Conservation (phyloP, 2,329 filamentous ascomycete species). For the Verticillium klebahnii region DNA sequence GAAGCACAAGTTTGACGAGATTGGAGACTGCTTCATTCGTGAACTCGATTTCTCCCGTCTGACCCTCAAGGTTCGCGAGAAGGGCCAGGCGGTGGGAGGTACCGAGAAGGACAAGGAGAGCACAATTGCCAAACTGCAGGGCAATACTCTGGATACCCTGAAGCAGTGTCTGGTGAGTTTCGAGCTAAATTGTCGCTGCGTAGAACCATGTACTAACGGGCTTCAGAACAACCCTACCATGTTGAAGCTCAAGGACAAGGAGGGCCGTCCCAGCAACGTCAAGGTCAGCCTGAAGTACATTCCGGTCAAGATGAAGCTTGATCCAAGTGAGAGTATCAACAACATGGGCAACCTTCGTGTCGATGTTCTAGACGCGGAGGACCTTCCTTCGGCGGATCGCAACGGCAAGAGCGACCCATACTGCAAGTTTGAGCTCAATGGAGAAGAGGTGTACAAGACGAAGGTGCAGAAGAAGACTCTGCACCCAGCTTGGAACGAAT, state of each 20-base stretch:
- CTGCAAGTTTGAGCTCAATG: constrained; percentile 90
- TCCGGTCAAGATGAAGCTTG: constrained; percentile 87
- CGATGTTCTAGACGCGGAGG: constrained; percentile 80
- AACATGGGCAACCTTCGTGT: constrained; percentile 95
- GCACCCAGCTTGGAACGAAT: constrained; percentile 92
- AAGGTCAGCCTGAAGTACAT: constrained; percentile 94
- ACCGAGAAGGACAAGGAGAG: constrained; percentile 68
- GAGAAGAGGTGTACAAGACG: constrained; percentile 88
- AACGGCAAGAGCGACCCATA: constrained; percentile 98
- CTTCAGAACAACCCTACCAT: constrained; percentile 82
- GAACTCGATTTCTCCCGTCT: constrained; percentile 96
- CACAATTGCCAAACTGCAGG: constrained; percentile 75
- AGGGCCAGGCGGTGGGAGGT: constrained; percentile 60
- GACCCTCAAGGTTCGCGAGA: constrained; percentile 80
- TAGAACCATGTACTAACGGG: background rate
- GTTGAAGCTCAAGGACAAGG: constrained; percentile 71
- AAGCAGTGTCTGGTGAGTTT: constrained; percentile 75
- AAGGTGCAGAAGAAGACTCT: constrained; percentile 97
- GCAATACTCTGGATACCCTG: constrained; percentile 80
- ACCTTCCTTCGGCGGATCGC: constrained; percentile 88
- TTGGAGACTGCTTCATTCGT: constrained; percentile 91
- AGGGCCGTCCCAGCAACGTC: constrained; percentile 72
- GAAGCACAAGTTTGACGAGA: constrained; percentile 77
- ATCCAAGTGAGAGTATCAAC: constrained; percentile 96
- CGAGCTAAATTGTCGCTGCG: background rate